Evolutionary conservation across 805 yeast species (phyloP).

Genomic region (Cyberlindnera bimundalis): DNA sequence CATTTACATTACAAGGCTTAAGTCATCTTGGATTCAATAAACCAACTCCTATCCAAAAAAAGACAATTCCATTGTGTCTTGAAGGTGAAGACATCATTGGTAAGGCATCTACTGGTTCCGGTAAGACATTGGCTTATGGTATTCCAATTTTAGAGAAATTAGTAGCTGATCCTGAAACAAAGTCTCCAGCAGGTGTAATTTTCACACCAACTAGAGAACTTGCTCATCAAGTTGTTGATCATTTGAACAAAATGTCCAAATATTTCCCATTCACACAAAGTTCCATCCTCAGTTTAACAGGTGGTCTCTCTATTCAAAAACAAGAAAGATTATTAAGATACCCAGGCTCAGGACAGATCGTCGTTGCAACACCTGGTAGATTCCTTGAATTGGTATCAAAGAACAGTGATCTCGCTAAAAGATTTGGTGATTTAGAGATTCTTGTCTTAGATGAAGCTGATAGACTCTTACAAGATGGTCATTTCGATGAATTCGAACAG

Average conservation of each 20-base stretch:
- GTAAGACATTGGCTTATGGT: slow-evolving; percentile 95
- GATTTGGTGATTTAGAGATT: slow-evolving; percentile 42
- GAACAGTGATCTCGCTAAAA: slow-evolving; percentile 38
- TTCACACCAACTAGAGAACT: slow-evolving; percentile 96
- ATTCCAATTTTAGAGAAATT: slow-evolving; percentile 81
- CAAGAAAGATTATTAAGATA: slow-evolving; percentile 77
- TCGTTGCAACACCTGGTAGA: slow-evolving; percentile 96
- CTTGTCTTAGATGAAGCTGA: slow-evolving; percentile 94
- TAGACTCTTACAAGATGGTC: slow-evolving; percentile 91
- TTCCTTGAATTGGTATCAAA: slow-evolving; percentile 77
- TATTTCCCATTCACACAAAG: slow-evolving; percentile 49
- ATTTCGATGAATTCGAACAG: slow-evolving; percentile 87
- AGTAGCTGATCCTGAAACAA: slow-evolving; percentile 30
- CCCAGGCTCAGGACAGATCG: slow-evolving; percentile 62
- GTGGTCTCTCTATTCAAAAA: slow-evolving; percentile 92
- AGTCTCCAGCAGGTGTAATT: slow-evolving; percentile 67
- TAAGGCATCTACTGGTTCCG: slow-evolving; percentile 96
- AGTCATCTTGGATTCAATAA: slow-evolving; percentile 49
- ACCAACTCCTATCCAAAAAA: slow-evolving; percentile 85
- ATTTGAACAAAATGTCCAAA: slow-evolving; percentile 54
- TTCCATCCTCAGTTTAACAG: slow-evolving; percentile 78
- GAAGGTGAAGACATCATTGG: slow-evolving; percentile 84
- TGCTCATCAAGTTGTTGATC: slow-evolving; percentile 89
- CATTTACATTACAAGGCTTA: slow-evolving; percentile 61
- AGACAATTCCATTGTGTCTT: slow-evolving; percentile 70